Base-by-base conservation (phyloP, 352 stramenopile species). In the Pythium sukuiense region DNA sequence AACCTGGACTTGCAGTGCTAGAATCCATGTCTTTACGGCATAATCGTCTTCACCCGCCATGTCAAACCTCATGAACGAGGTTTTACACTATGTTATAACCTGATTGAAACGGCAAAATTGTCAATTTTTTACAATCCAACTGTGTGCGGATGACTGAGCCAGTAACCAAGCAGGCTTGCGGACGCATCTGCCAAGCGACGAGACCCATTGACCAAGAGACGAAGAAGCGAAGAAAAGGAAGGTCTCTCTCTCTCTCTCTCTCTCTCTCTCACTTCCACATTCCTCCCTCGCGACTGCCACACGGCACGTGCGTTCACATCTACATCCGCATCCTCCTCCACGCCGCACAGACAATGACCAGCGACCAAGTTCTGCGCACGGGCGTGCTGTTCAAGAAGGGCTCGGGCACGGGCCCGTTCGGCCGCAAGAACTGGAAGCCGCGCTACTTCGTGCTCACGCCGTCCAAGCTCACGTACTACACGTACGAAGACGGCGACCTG, bases 361-460 rank as follows among this genome's bases (percentile, higher is more conserved):
- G 39, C 55, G 62, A 68, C 41, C 53, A 63, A 54, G 43, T 67
- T 30, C 64, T 81, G 26, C 72, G 70, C 65, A 76, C 72, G 11
- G 76, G 74, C 52, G 63, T 82, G 56, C 71, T 85, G 13, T 83
- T 81, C 70, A 85, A 83, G 59, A 81, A 80, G 63, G 75, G 77
- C 65, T 80, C 74, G 11, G 72, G 76, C 55, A 64, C n/a, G 2
- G 73, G 74, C 13, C 60, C 70, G 26, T 85, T 87, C 39, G 72
- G 73, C 7, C 70, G 77, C 30, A 50, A 56, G 26, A 87, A 87
- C 68, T 87, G 79, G 79, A 85, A 85, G 61, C 71, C 75, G 39
- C 79, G 74, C 35, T 85, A 80, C 60, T 79, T 80, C 43, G 78
- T 82, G 59, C 69, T 87, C 59, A 80, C 74, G 37, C n/a, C 59